phyloP scores from a whole-genome alignment of 2,329 filamentous ascomycete genomes.

The Elsinoe arachidis region DNA sequence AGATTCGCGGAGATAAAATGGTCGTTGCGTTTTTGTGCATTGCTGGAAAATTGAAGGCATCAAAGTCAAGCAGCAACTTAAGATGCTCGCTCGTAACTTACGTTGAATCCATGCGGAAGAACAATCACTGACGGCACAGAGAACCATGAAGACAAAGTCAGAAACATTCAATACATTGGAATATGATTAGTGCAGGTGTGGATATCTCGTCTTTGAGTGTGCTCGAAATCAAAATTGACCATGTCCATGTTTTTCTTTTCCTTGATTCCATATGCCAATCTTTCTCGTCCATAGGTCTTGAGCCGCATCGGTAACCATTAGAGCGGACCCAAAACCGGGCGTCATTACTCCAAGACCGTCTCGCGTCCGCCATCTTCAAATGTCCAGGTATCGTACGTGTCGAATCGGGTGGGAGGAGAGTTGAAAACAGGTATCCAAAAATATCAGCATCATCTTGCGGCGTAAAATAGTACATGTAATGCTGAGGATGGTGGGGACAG shows the following conservation, averaged over 20 bases:
- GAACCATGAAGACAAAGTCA: background rate
- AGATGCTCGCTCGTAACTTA: too few relatives aligned
- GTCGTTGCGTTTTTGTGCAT: background rate
- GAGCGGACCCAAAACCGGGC: background rate
- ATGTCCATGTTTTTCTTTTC: background rate
- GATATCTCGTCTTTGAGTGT: conserved; percentile 10
- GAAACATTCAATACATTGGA: background rate
- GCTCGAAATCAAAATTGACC: background rate
- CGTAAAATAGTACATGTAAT: conserved; percentile 13
- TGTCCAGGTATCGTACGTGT: background rate
- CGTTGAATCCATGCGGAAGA: background rate
- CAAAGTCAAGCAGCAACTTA: too few relatives aligned
- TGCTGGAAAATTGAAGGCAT: too few relatives aligned
- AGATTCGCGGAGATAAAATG: conserved; percentile 4
- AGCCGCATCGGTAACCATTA: background rate
- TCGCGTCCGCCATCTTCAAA: background rate
- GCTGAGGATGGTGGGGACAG: conserved; percentile 15
- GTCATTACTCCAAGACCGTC: background rate
- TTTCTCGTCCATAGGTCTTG: background rate
- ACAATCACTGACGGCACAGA: too few relatives aligned
- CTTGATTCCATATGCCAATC: conserved; percentile 7
- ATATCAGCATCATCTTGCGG: background rate
- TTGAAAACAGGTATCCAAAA: background rate
- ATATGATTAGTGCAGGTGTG: conserved; percentile 11
- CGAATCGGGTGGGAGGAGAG: background rate